phyloP scores from a whole-genome alignment of 176 grass and related monocot genomes.

The Canna indica region DNA sequence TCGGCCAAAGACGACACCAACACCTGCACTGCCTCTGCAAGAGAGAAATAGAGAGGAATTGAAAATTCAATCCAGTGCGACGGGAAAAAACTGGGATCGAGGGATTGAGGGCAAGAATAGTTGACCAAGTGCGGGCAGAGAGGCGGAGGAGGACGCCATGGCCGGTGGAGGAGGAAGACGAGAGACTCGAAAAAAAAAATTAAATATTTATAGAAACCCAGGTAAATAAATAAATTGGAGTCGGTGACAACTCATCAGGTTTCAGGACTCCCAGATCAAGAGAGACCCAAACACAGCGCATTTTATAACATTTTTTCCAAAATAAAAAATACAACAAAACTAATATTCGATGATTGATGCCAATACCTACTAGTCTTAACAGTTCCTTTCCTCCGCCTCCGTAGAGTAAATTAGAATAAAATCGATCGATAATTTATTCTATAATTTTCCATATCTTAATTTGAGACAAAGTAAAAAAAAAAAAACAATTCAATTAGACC shows the following conservation, averaged over 20 bases:
- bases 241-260: not conserved
- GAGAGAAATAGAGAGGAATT: conserved; percentile 6
- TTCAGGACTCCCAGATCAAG: no score
- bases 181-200: not conserved
- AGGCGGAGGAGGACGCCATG: conserved; percentile 68
- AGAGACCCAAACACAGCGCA: no score
- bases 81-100: not conserved
- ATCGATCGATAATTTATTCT: no score
- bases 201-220: no score
- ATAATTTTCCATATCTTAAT: no score
- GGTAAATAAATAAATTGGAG: not conserved
- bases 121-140: conserved; percentile 50
- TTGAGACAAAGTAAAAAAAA: no score
- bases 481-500: no score
- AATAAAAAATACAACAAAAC: not conserved
- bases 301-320: not conserved
- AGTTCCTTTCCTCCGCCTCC: no score
- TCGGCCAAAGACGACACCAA: conserved; percentile 84
- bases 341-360: no score
- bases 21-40: conserved; percentile 82
- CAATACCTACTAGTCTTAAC: no score
- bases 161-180: conserved; percentile 11
- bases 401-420: no score
- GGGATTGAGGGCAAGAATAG: conserved; percentile 1
- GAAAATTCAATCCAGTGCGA: not conserved